Conservation (phyloP, 768 basidiomycete species). For the Agrocybe chaxingu region DNA sequence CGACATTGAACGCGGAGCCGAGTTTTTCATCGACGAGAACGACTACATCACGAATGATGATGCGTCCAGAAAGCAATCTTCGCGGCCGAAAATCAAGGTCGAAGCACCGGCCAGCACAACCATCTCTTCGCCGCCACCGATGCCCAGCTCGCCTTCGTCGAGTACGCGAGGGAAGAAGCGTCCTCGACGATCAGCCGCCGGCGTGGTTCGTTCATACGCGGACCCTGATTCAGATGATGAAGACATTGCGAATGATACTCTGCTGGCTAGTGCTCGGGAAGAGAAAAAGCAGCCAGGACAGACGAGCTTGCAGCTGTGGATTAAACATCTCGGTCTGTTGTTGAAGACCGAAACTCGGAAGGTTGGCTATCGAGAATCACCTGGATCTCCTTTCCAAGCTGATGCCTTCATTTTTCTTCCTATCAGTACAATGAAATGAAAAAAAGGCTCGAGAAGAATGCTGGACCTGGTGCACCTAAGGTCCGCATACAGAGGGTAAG, state of each 20-base stretch:
- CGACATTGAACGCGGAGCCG: conserved; percentile 61
- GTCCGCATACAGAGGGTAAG: conserved; percentile 59
- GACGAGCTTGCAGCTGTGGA: conserved; percentile 59
- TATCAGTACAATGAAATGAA: conserved; percentile 63
- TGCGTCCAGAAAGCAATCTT: conserved; percentile 14
- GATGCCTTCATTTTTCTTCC: conserved; percentile 1
- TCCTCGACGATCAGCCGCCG: conserved; percentile 55
- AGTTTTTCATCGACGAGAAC: conserved; percentile 68
- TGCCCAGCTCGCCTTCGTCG: conserved; percentile 18
- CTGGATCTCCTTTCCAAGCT: conserved; percentile 1
- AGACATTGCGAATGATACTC: conserved; percentile 35
- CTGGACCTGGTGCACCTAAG: conserved; percentile 37
- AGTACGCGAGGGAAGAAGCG: conserved; percentile 42
- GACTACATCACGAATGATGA: conserved; percentile 52
- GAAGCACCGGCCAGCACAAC: conserved; percentile 31
- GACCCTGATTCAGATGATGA: conserved; percentile 75
- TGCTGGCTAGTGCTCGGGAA: conserved; percentile 28
- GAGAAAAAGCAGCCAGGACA: conserved; percentile 35
- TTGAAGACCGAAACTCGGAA: conserved; percentile 68
- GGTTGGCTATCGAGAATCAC: conserved; percentile 34
- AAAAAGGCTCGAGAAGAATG: conserved; percentile 46
- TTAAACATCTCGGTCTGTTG: conserved; percentile 58
- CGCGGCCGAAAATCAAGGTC: conserved; percentile 35
- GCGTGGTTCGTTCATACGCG: conserved; percentile 54
- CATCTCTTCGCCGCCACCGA: conserved; percentile 20